phyloP scores from a whole-genome alignment of 805 yeast species.

The Monosporozyma unispora region DNA sequence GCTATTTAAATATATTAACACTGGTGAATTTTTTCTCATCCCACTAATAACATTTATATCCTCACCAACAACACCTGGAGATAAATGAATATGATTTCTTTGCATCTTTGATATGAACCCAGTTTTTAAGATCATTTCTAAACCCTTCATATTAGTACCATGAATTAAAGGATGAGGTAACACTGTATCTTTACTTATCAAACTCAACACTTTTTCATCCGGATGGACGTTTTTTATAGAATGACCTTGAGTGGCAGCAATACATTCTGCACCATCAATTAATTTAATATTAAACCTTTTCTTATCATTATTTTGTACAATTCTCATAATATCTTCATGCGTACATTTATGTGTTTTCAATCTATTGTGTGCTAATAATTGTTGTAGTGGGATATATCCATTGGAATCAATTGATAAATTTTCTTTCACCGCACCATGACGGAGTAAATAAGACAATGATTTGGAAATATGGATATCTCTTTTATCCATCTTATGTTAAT shows the following conservation, averaged over 20 bases:
- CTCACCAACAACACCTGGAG: conserved; percentile 44
- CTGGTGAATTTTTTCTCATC: conserved; percentile 46
- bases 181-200: conserved; percentile 37
- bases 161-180: conserved; percentile 47
- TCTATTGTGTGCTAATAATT: conserved; percentile 47
- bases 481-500: conserved; percentile 9
- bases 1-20: conserved; percentile 57
- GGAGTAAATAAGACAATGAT: conserved; percentile 60
- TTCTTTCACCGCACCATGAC: conserved; percentile 81
- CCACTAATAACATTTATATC: conserved; percentile 57
- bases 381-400: conserved; percentile 56
- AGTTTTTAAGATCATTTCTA: conserved; percentile 38
- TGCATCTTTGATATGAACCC: conserved; percentile 61
- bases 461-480: conserved; percentile 58
- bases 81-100: conserved; percentile 81
- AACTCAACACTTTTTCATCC: conserved; percentile 36
- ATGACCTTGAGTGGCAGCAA: conserved; percentile 96
- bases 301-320: conserved; percentile 62
- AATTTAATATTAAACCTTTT: conserved; percentile 50
- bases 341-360: conserved; percentile 50
- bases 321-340: conserved; percentile 44
- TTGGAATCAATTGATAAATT: conserved; percentile 49
- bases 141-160: conserved; percentile 56
- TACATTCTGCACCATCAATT: conserved; percentile 23
- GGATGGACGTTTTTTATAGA: conserved; percentile 40